These are phyloP conservation scores for Sanguinoderma infundibulare DNA, from an alignment of 1,284 basidiomycete genomes.

Conservation along the genomic window DNA sequence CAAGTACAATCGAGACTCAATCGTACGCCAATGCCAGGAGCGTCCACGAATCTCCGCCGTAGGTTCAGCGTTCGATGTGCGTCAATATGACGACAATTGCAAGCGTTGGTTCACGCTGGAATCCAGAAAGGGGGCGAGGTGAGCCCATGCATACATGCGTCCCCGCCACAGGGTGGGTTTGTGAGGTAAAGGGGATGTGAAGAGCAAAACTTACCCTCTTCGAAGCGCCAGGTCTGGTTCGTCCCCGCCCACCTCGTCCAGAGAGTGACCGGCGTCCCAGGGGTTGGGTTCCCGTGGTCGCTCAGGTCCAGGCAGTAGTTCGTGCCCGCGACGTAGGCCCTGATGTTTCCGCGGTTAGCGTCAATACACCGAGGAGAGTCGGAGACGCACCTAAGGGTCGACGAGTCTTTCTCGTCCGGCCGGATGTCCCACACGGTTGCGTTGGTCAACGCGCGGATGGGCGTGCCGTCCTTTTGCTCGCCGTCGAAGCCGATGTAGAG, in stretches of 20 bases:
- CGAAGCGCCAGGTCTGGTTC: slow-evolving; percentile 34
- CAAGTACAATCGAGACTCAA: neutral
- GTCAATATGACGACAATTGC: neutral
- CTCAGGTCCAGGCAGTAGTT: slow-evolving; percentile 28
- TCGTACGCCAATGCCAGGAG: neutral
- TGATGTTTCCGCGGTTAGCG: slow-evolving; percentile 1
- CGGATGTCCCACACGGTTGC: slow-evolving; percentile 34
- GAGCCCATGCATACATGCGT: neutral
- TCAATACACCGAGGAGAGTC: neutral
- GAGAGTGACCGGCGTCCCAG: slow-evolving; percentile 30
- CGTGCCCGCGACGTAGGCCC: slow-evolving; percentile 29
- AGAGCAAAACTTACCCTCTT: slow-evolving; percentile 24
- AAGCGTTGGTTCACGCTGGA: neutral
- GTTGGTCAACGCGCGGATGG: slow-evolving; percentile 36
- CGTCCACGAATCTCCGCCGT: neutral
- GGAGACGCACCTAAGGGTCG: slow-evolving; percentile 16
- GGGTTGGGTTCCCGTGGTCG: slow-evolving; percentile 32
- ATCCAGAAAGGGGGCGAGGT: neutral
- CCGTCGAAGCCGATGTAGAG: slow-evolving; percentile 43
- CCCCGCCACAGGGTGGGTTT: neutral
- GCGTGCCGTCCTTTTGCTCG: slow-evolving; percentile 36
- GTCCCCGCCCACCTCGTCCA: slow-evolving; percentile 32
- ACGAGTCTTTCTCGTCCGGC: slow-evolving; percentile 22
- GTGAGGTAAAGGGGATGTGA: neutral
- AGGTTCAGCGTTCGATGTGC: too few relatives aligned